Percentiles rank a stretch among this genome's conserved stretches.
Evolutionary conservation across 345 rosid species (phyloP).

Genomic region (Salix suchowensis): DNA sequence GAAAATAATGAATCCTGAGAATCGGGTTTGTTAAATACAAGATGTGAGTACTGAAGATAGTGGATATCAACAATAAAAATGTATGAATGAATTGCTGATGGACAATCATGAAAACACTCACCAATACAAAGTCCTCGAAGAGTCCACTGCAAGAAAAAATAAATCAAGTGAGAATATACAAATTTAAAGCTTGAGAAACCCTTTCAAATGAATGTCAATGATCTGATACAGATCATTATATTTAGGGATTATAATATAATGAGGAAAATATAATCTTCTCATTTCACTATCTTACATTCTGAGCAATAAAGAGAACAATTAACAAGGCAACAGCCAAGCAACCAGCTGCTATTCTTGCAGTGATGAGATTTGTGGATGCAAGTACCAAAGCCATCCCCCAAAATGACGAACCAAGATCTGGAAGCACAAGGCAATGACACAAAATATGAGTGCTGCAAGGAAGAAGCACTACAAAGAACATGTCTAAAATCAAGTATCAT

Average conservation of each 20-base stretch:
- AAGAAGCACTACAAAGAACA: neutral
- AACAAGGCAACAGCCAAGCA: conserved; percentile 70
- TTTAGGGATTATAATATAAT: neutral
- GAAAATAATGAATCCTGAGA: conserved; percentile 81
- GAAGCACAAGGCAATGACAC: conserved; percentile 6
- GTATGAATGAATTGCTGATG: neutral
- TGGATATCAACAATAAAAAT: neutral
- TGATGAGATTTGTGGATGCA: conserved; percentile 77
- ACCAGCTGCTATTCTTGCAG: conserved; percentile 94
- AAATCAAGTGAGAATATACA: neutral
- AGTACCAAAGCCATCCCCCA: conserved; percentile 99
- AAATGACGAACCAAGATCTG: conserved; percentile 98
- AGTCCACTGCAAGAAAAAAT: conserved; percentile 66
- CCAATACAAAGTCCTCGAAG: conserved; percentile 93
- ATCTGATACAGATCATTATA: neutral
- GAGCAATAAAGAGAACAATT: conserved; percentile 78
- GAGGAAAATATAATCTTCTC: neutral
- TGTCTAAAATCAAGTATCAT: neutral
- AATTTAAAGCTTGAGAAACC: conserved; percentile 11
- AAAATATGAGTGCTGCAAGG: conserved; percentile 3
- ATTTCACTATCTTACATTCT: conserved; percentile 59
- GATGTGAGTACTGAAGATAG: conserved; percentile 1
- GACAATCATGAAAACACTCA: conserved; percentile 25
- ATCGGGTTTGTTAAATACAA: conserved; percentile 6
- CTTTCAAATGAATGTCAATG: conserved; percentile 1